Evolutionary conservation across 768 basidiomycete genomes (phyloP).

Genomic region (Cubamyces sp.): DNA sequence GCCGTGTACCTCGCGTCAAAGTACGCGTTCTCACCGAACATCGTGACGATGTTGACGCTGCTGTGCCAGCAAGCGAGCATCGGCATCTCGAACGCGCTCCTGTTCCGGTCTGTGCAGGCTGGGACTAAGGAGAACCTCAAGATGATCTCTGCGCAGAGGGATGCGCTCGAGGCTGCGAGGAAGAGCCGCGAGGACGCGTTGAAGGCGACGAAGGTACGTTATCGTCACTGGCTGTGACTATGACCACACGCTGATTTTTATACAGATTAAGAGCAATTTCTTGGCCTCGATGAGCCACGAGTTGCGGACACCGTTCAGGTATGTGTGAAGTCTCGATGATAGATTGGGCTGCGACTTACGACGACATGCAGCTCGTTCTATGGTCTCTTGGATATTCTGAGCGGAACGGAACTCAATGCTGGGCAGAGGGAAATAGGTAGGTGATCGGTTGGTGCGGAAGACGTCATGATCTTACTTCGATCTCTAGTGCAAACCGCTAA

Average conservation of each 20-base stretch:
- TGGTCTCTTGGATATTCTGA: constrained; percentile 73
- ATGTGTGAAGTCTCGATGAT: neutral
- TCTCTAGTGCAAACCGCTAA: constrained; percentile 72
- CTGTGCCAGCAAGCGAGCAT: constrained; percentile 78
- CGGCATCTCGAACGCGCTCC: constrained; percentile 72
- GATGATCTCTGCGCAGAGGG: constrained; percentile 74
- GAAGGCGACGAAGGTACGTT: constrained; percentile 67
- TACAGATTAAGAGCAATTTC: constrained; percentile 77
- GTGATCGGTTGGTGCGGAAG: neutral
- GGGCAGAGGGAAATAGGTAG: constrained; percentile 73
- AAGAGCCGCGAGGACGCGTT: constrained; percentile 73
- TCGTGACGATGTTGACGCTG: constrained; percentile 62
- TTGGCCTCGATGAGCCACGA: constrained; percentile 79
- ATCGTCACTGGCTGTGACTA: neutral
- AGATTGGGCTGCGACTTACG: neutral
- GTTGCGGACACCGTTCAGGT: constrained; percentile 78
- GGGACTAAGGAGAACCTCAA: constrained; percentile 76
- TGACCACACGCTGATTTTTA: neutral
- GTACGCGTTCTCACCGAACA: constrained; percentile 65
- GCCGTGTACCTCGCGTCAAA: constrained; percentile 69
- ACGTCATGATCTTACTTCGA: neutral
- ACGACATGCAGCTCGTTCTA: constrained; percentile 62
- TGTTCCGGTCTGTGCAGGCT: constrained; percentile 74
- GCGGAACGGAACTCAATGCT: constrained; percentile 68
- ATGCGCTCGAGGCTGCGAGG: constrained; percentile 70